Evolutionary conservation across 306 rosid species (phyloP).

Genomic region (Lablab purpureus): DNA sequence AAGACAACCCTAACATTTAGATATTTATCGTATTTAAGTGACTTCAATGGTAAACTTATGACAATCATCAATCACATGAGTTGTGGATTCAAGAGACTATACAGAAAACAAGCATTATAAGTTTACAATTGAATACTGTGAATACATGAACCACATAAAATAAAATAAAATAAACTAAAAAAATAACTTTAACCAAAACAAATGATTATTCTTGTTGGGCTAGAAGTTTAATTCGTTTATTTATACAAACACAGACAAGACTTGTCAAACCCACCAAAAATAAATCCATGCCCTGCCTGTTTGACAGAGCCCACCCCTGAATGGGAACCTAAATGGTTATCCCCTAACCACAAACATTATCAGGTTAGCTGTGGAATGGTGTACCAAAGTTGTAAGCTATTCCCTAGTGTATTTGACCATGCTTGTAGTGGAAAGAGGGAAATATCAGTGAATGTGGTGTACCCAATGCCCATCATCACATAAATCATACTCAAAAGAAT

Average conservation of each 20-base stretch:
- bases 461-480: not conserved
- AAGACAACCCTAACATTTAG: conserved; percentile 18
- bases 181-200: not conserved
- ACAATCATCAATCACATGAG: conserved; percentile 1
- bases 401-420: not conserved
- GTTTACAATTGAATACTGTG: not conserved
- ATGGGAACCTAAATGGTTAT: conserved; percentile 8
- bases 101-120: not conserved
- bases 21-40: conserved; percentile 18
- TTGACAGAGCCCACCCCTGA: conserved; percentile 7
- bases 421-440: not conserved
- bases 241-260: not conserved
- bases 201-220: not conserved
- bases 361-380: not conserved
- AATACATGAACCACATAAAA: conserved; percentile 7
- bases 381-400: not conserved
- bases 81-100: conserved; percentile 27
- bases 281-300: not conserved
- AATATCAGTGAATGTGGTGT: conserved; percentile 6
- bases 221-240: not conserved
- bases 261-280: not conserved
- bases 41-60: conserved; percentile 15
- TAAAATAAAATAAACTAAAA: not conserved
- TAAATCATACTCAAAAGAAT: conserved; percentile 4
- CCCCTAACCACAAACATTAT: not conserved